Base-by-base conservation (phyloP, 2,329 filamentous ascomycete genomes). In the Pestalotiopsis sp. region DNA sequence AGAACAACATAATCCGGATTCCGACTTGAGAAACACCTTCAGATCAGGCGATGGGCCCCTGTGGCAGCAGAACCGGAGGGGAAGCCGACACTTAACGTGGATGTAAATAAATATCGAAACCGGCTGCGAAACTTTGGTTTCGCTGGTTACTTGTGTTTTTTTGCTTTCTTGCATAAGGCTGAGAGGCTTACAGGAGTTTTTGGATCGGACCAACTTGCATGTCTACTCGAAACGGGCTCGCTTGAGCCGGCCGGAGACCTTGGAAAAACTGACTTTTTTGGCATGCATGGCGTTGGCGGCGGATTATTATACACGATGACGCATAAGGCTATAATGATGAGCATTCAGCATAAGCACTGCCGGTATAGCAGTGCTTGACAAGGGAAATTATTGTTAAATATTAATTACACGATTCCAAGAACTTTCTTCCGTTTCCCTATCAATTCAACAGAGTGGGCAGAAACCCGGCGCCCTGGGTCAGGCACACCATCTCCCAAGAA, bases 31-130 rank as follows among this genome's bases (percentile, higher is more conserved):
- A 71, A 73, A 23, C 74, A 73, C 25, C 31, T 74, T 72, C 40
- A 68, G 59, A 64, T 25, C 76, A 36, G 71, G 71, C 5, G 77
- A 80, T 27, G 77, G 83, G 57, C 84, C 85, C 4, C 76, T 88
- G 49, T 88, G 86, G 86, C 85, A 88, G 76, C 86, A 88, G 77
- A 86, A 86, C 65, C 79, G 85, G 68, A 80, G 81, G 67, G 83
- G 83, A 70, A 81, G 79, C 70, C 79, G 85, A 65, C 87, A 83
- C 75, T 69, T 84, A 71, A 83, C 82, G 78, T 85, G 83, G 83
- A 79, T 83, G 78, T 84, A 52, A 74, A 80, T 72, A 14, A 27
- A 52, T 36, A 45, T 65, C 11, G 31, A 36, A 36, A 0, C 31
- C 31, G 7, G 2, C 31, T 36, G 5, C 5, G 31, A 36, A 36